These are phyloP conservation scores for Lentinula sp. DNA, from an alignment of 768 basidiomycete species.

Conservation along the genomic window DNA sequence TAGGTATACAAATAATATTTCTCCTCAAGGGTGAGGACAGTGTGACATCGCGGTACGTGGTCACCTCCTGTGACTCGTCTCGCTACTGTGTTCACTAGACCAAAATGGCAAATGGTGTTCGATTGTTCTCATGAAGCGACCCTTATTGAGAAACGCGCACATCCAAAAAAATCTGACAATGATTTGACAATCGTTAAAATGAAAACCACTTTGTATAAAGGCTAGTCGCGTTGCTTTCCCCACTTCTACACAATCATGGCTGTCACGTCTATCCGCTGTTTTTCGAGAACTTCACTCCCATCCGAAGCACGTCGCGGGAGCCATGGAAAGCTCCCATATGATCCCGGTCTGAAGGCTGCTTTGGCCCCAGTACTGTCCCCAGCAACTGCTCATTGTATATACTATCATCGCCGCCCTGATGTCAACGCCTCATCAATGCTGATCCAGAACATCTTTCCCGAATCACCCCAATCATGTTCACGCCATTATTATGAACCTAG, in stretches of 20 bases:
- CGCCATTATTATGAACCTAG: not conserved
- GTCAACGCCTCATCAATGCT: not conserved
- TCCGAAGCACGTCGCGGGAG: not conserved
- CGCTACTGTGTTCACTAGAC: not conserved
- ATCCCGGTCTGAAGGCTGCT: not conserved
- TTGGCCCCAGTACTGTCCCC: not conserved
- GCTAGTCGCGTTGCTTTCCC: not conserved
- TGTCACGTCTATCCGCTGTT: not conserved
- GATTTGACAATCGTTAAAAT: not conserved
- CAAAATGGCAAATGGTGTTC: not conserved
- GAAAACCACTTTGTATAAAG: not conserved
- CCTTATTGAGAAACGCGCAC: not conserved
- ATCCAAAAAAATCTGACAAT: not conserved
- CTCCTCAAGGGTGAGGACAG: not conserved
- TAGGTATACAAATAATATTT: no score
- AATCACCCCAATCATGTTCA: not conserved
- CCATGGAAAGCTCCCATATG: not conserved
- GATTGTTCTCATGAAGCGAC: not conserved
- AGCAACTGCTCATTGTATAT: not conserved
- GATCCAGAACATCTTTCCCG: constrained; percentile 5
- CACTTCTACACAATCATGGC: not conserved
- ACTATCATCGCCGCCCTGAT: not conserved
- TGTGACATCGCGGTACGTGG: not conserved
- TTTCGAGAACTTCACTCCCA: no score
- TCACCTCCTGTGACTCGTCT: not conserved